Base-by-base conservation (phyloP, 2,329 filamentous ascomycete species). In the Apiospora saccharicola region DNA sequence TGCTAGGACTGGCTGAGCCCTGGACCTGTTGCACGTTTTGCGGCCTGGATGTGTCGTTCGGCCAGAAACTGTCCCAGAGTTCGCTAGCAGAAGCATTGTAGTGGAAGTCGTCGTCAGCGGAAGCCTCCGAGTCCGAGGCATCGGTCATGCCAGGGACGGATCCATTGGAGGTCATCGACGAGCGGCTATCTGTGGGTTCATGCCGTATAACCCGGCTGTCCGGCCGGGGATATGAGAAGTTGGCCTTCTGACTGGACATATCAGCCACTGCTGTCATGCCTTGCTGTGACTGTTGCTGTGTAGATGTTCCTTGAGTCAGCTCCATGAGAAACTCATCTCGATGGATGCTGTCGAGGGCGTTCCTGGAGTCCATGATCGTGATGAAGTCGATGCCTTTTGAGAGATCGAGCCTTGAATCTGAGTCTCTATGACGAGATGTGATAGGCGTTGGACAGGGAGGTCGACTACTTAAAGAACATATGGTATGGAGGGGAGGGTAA, bases 1-100 rank as follows among this genome's bases (percentile, higher is more conserved):
- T n/a, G n/a, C 47, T 44, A n/a, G 49, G 61, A 34, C 37, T 47
- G 41, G 26, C 44, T 22, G 72, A 64, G 41, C 43, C 69, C 51
- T 71, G 70, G 13, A 51, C 24, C 14, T 69, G 57, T 64, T 69
- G 72, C 14, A 68, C 19, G n/a, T 51, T 6, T 64, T 73, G 53
- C 46, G 41, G 37, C 70, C 71, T 57, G 51, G 67, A 49, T 22
- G 47, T 49, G 47, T 71, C 76, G 10, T 76, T 75, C 13, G 74
- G 80, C 86, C 86, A 88, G 76, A 88, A 89, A 70, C 81, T 85
- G 75, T 89, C 85, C 87, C 87, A 89, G 2, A 88, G 77, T 75
- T 86, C 83, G 37, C 82, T 78, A 6, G 82, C 81, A 44, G 86
- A 82, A 26, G 82, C 77, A 71, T 86, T 84, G 73, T 87, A 85